A percentile compares a stretch with the other conserved stretches of the same genome.
These are phyloP conservation scores for Carex littledalei DNA, from an alignment of 176 grass and related monocot species.

Conservation along the genomic window DNA sequence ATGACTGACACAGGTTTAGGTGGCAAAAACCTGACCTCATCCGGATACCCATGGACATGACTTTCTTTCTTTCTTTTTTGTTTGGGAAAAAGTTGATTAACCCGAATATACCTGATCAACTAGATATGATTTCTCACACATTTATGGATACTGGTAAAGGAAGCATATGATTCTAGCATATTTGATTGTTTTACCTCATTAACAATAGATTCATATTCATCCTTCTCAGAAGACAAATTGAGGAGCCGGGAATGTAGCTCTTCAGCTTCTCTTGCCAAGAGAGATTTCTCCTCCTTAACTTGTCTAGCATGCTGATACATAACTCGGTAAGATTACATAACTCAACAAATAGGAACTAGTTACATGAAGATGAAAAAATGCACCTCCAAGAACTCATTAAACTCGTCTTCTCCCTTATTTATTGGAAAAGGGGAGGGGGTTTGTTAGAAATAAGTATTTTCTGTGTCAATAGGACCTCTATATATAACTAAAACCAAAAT, in stretches of 20 bases:
- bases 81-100: neutral
- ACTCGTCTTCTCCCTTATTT: neutral
- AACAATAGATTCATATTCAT: slow-evolving; percentile 31
- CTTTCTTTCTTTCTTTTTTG: neutral
- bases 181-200: slow-evolving; percentile 34
- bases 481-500: neutral
- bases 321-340: slow-evolving; percentile 22
- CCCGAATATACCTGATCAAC: neutral
- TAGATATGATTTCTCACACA: neutral
- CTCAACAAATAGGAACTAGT: neutral
- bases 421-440: neutral
- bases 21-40: neutral
- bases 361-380: slow-evolving; percentile 8
- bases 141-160: neutral
- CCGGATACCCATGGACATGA: neutral
- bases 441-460: neutral
- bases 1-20: neutral
- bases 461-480: neutral
- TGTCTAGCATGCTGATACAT: slow-evolving; percentile 37
- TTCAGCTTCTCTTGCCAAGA: slow-evolving; percentile 30
- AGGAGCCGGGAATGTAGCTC: slow-evolving; percentile 39
- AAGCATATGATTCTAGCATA: neutral
- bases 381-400: neutral
- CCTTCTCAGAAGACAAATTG: slow-evolving; percentile 40
- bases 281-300: slow-evolving; percentile 35